Evolutionary conservation across 2,329 filamentous ascomycete genomes (phyloP), one percentile per base, ranked within the genome.

Genomic region (Pyricularia pennisetigena): DNA sequence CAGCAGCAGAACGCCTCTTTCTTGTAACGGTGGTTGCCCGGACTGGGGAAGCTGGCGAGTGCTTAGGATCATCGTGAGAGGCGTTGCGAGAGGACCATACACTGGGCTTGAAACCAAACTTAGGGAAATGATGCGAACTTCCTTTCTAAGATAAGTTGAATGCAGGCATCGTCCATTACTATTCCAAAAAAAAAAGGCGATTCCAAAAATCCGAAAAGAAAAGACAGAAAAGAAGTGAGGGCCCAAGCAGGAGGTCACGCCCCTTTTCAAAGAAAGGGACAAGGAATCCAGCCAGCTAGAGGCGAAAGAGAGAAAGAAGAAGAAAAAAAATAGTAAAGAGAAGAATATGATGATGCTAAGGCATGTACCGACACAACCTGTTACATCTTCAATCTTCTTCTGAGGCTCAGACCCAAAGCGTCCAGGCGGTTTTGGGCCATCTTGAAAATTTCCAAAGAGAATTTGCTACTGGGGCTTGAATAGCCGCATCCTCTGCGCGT

Each of bases 121-220:
- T 77, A 63, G 77, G 76, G 71, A 74, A 78, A 75, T 75, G 73
- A 76, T 76, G 74, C 74, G 76, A 76, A 75, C 76, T 79, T 75
- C 77, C 78, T 73, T 78, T 78, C 78, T 79, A 81, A 78, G 79
- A 76, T 76, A 80, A 77, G 76, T 76, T 78, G 76, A 80, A 75
- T 73, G 76, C 75, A 77, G 78, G 75, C 80, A 81, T 81, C 74
- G 74, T 78, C 74, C 76, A 72, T 79, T 79, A 72, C 78, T 79
- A 76, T 75, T 78, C 76, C 76, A 78, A 78, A 77, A 75, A 75
- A 23, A 62, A 54, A 20, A 41, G 35, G 35, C 35, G 35, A 76
- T 75, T 78, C 76, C 76, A 78, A 78, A 77, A 75, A 75, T 68
- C 62, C 28, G 26, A 69, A 61, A 70, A 68, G 69, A 74, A 75